Evolutionary conservation across 2,329 filamentous ascomycete genomes (phyloP), one percentile per base, ranked within the genome.

Genomic region (Diaporthe australafricana): DNA sequence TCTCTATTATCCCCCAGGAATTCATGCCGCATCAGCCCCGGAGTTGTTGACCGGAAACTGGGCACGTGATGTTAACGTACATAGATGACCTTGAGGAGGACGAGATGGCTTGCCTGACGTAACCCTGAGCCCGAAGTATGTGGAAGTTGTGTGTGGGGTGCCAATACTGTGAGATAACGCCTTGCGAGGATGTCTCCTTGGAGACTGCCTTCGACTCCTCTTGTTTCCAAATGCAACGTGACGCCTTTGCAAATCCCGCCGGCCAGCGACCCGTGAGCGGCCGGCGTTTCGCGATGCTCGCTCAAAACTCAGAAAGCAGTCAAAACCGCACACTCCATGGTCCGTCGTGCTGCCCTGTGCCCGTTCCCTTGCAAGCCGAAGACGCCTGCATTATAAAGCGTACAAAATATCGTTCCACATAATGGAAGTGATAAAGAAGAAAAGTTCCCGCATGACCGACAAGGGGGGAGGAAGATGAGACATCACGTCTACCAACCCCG

Each of bases 21-120:
- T 77, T 77, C 74, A 77, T 76, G 80, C 86, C 86, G 88, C 83
- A 81, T 87, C 87, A 87, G 85, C 83, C 76, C 83, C 83, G 84
- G 82, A 86, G 87, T 88, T 75, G 75, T 72, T 25, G 76, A 77
- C 74, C 73, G 76, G 75, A 77, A 78, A 79, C 78, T 80, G 79
- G 77, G 77, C 75, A 74, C 75, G 75, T 78, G 79, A 82, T 73
- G 85, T 91, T 91, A 91, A 91, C 89, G 86, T 92, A 92, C 90
- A 92, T 89, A 83, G 83, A 79, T 78, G 77, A 81, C 79, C 80
- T 83, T 83, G 84, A 87, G 86, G 89, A 91, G 90, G 89, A 91
- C 88, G 89, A 91, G 89, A 90, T 90, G 87, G 89, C 88, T 88
- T 89, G 89, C 88, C 88, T 89, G 87, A 85, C 83, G 83, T 86